phyloP scores from a whole-genome alignment of 306 rosid genomes.

The Medicago truncatula region DNA sequence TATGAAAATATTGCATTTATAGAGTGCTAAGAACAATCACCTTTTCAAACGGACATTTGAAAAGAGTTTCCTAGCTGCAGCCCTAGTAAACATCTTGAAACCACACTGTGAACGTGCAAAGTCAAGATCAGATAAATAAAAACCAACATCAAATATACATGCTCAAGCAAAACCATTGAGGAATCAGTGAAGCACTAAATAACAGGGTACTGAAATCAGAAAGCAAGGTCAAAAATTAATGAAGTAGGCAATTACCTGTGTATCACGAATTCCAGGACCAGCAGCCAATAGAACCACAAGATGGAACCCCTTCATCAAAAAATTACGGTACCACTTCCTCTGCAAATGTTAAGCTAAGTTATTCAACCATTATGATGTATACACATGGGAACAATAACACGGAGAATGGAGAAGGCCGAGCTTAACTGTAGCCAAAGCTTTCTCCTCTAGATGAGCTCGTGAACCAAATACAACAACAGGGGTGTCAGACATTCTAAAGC shows the following conservation, averaged over 20 bases:
- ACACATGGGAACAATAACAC: conserved; percentile 29
- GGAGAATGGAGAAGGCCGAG: conserved; percentile 38
- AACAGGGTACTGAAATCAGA: conserved; percentile 13
- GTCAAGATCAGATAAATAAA: conserved; percentile 39
- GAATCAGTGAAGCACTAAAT: conserved; percentile 22
- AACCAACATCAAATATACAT: conserved; percentile 18
- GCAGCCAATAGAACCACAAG: conserved; percentile 93
- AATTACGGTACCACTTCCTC: conserved; percentile 96
- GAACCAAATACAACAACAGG: conserved; percentile 92
- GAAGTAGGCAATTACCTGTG: conserved; percentile 63
- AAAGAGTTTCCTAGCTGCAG: conserved; percentile 93
- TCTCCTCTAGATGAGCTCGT: conserved; percentile 95
- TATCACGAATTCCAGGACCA: conserved; percentile 96
- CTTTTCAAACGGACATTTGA: conserved; percentile 82
- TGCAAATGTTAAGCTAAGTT: conserved; percentile 51
- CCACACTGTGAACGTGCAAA: conserved; percentile 75
- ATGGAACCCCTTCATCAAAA: conserved; percentile 98
- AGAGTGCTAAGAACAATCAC: conserved; percentile 45
- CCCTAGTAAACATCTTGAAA: conserved; percentile 94
- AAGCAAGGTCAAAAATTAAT: conserved; percentile 27
- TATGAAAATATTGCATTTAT: conserved; percentile 15
- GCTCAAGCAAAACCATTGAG: conserved; percentile 15
- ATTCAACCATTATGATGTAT: conserved; percentile 37
- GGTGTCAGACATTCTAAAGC: conserved; percentile 73
- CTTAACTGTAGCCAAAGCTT: conserved; percentile 89